Base-by-base conservation (phyloP, 345 rosid genomes). In the Eucalyptus polyanthemos region DNA sequence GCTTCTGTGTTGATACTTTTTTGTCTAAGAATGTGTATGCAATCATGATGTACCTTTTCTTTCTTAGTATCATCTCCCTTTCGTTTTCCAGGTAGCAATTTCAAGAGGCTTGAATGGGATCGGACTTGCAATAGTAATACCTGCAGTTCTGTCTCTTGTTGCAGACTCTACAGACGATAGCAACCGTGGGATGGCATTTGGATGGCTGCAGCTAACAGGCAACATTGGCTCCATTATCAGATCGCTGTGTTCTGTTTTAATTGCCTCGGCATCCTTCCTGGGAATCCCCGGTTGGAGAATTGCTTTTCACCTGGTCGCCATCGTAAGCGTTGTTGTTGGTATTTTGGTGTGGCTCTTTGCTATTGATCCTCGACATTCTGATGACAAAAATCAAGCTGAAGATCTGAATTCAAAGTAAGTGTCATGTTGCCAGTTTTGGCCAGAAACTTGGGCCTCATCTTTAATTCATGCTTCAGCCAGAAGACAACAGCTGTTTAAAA, bases 51-150 rank as follows among this genome's bases (percentile, higher is more conserved):
- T 14, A 50, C 51, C 51, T 50, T 50, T 50, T 50, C 51, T 50
- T 50, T 50, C 51, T 50, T 16, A 50, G 51, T 50, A 50, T 50
- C 51, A 50, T 86, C 87, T 86, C 87, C 53, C 15, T 54, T 31
- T 29, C 9, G 24, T 37, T 65, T 62, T 87, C 34, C 89, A 96
- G 99, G 96, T 97, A 47, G 98, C 99, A 14, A 87, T 96, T 25
- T 97, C 98, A 14, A 95, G 99, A 94, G 98, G 96, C 87, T 76
- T 97, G 80, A 97, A 96, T 90, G 98, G 99, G 54, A 93, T 97
- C 67, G 98, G 98, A 44, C 97, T 95, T 56, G 97, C 99, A 6
- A 87, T 97, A 24, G 98, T 95, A 44, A 92, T 89, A 47, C 99
- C 98, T 47, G 98, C 99, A 27, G 94, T 97, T 65, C 97, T 93